Evolutionary conservation across 176 grass and related monocot genomes (phyloP).

Genomic region (Musa beccarii): DNA sequence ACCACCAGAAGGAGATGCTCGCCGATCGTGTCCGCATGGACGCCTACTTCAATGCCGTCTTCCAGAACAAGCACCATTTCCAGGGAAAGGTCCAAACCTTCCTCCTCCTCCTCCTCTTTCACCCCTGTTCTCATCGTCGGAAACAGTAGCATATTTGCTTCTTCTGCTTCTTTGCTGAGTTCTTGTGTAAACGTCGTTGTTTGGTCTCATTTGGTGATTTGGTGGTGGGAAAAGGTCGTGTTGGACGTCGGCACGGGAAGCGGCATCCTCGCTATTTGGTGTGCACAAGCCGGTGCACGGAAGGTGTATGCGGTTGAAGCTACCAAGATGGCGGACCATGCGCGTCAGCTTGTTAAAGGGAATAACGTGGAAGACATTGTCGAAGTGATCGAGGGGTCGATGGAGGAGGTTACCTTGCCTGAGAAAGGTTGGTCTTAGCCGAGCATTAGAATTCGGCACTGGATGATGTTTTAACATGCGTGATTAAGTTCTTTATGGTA

Average conservation of each 20-base stretch:
- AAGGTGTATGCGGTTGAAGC: slow-evolving; percentile 96
- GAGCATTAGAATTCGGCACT: not conserved
- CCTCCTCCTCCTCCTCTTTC: not conserved
- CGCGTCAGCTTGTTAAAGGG: slow-evolving; percentile 65
- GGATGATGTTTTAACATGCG: not conserved
- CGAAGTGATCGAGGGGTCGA: slow-evolving; percentile 80
- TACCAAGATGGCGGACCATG: slow-evolving; percentile 92
- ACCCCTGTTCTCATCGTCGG: not conserved
- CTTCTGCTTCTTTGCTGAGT: not conserved
- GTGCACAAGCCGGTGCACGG: slow-evolving; percentile 79
- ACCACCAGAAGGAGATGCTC: slow-evolving; percentile 99
- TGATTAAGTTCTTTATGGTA: not conserved
- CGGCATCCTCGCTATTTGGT: slow-evolving; percentile 95
- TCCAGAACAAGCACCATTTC: slow-evolving; percentile 86
- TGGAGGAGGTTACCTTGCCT: slow-evolving; percentile 66
- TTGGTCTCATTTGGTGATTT: slow-evolving; percentile 16
- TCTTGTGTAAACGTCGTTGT: not conserved
- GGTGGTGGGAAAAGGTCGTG: slow-evolving; percentile 49
- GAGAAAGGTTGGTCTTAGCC: slow-evolving; percentile 58
- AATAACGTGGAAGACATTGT: slow-evolving; percentile 64
- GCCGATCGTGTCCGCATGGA: slow-evolving; percentile 91
- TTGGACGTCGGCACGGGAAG: slow-evolving; percentile 93
- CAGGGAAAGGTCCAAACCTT: slow-evolving; percentile 42
- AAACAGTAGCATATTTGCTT: not conserved
- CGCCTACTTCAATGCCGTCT: slow-evolving; percentile 78